Evolutionary conservation across 495 filamentous ascomycete genomes (phyloP).

Genomic region (Penicillium steckii): DNA sequence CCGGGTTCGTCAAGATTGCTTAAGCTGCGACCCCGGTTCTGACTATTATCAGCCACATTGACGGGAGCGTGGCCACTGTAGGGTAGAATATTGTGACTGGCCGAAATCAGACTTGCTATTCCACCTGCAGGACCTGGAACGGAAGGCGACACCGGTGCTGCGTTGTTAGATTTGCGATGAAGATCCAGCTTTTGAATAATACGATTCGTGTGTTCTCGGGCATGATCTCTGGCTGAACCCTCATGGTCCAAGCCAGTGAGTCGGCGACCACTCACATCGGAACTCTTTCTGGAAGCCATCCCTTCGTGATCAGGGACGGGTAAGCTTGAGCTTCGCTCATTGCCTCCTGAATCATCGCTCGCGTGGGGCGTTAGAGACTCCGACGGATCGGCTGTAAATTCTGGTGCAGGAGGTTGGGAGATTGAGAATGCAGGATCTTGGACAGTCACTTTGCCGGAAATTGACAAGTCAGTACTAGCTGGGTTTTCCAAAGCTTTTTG

Average conservation of each 20-base stretch:
- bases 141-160: constrained; percentile 33
- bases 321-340: constrained; percentile 64
- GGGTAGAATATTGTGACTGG: constrained; percentile 75
- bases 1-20: constrained; percentile 43
- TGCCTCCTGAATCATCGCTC: constrained; percentile 50
- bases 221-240: constrained; percentile 63
- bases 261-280: constrained; percentile 61
- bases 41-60: constrained; percentile 29
- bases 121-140: constrained; percentile 55
- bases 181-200: constrained; percentile 93
- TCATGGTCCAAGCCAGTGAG: constrained; percentile 46
- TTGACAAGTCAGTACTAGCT: constrained; percentile 59
- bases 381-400: constrained; percentile 75
- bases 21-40: constrained; percentile 30
- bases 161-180: constrained; percentile 72
- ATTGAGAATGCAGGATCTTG: constrained; percentile 89
- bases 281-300: constrained; percentile 59
- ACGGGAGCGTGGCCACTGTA: constrained; percentile 46
- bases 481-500: constrained; percentile 82
- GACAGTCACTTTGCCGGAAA: constrained; percentile 51
- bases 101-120: constrained; percentile 85
- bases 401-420: constrained; percentile 80
- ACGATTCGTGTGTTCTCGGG: constrained; percentile 73
- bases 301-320: constrained; percentile 65
- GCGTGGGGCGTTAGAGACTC: constrained; percentile 64